Percentiles rank a stretch among this genome's conserved stretches.
These are phyloP conservation scores for Pseudogymnoascus verrucosus DNA, from an alignment of 2,329 filamentous ascomycete species.

Conservation along the genomic window DNA sequence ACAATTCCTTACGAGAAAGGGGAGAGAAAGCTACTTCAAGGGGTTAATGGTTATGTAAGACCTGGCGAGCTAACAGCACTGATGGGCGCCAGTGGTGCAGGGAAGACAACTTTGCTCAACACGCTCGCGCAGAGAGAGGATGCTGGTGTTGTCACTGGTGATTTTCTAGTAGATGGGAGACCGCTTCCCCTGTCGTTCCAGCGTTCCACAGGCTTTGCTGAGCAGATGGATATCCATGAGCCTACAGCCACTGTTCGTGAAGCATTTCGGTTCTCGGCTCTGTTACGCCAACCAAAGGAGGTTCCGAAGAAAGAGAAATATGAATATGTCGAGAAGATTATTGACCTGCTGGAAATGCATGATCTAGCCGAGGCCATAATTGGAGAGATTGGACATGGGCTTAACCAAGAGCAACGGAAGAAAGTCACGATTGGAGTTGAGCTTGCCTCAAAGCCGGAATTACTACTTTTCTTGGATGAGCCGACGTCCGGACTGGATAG, in stretches of 20 bases:
- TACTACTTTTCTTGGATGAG: constrained; percentile 85
- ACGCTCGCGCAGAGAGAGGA: constrained; percentile 56
- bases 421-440: constrained; percentile 88
- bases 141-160: constrained; percentile 55
- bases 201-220: constrained; percentile 55
- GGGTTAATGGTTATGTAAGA: constrained; percentile 54
- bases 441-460: constrained; percentile 77
- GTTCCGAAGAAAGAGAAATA: constrained; percentile 54
- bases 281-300: constrained; percentile 48
- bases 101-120: constrained; percentile 60
- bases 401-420: constrained; percentile 60
- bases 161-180: constrained; percentile 54
- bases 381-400: constrained; percentile 76
- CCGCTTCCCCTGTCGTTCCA: constrained; percentile 52
- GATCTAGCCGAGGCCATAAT: constrained; percentile 82
- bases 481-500: constrained; percentile 85
- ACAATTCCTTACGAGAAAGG: constrained; percentile 62
- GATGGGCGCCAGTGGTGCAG: constrained; percentile 55
- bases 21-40: constrained; percentile 48
- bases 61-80: constrained; percentile 54
- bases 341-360: constrained; percentile 61
- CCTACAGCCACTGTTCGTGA: constrained; percentile 55
- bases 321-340: constrained; percentile 59
- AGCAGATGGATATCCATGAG: constrained; percentile 58
- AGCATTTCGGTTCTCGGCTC: constrained; percentile 54